Evolutionary conservation across 768 basidiomycete genomes (phyloP).

Genomic region (Polyporus arcularius): DNA sequence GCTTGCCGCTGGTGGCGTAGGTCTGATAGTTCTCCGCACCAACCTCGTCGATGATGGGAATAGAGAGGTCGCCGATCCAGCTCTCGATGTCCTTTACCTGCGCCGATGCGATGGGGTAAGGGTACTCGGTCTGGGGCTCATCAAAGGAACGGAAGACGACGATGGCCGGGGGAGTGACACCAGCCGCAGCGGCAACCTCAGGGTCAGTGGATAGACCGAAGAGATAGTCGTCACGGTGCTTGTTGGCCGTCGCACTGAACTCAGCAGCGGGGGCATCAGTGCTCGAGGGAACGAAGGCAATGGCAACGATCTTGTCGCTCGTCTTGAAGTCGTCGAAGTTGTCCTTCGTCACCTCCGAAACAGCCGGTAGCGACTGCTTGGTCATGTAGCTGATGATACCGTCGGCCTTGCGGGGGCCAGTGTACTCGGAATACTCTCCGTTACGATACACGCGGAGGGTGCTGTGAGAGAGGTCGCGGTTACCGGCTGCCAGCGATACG

Average conservation of each 20-base stretch:
- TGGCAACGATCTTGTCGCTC: slow-evolving; percentile 86
- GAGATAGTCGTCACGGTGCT: slow-evolving; percentile 90
- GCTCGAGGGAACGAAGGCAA: slow-evolving; percentile 80
- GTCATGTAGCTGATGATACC: slow-evolving; percentile 96
- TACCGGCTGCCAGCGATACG: background rate
- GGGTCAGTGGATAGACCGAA: slow-evolving; percentile 85
- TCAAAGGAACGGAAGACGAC: slow-evolving; percentile 94
- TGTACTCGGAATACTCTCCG: slow-evolving; percentile 79
- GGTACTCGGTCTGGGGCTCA: slow-evolving; percentile 72
- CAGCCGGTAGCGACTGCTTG: slow-evolving; percentile 95
- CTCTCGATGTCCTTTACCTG: slow-evolving; percentile 63
- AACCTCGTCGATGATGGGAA: slow-evolving; percentile 91
- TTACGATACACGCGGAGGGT: slow-evolving; percentile 91
- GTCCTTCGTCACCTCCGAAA: slow-evolving; percentile 73
- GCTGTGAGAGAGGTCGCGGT: slow-evolving; percentile 37
- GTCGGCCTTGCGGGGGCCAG: slow-evolving; percentile 89
- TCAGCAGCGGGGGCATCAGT: slow-evolving; percentile 69
- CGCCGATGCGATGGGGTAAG: slow-evolving; percentile 57
- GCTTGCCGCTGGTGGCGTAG: slow-evolving; percentile 82
- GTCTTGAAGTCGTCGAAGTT: slow-evolving; percentile 85
- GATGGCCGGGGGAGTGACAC: slow-evolving; percentile 78
- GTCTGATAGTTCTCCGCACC: slow-evolving; percentile 88
- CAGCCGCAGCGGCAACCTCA: slow-evolving; percentile 65
- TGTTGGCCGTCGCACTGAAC: slow-evolving; percentile 80
- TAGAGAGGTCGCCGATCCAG: slow-evolving; percentile 81